A percentile compares a stretch with the other conserved stretches of the same genome.
Conservation (phyloP, 2,329 filamentous ascomycete genomes). For the Monosporascus sp. region DNA sequence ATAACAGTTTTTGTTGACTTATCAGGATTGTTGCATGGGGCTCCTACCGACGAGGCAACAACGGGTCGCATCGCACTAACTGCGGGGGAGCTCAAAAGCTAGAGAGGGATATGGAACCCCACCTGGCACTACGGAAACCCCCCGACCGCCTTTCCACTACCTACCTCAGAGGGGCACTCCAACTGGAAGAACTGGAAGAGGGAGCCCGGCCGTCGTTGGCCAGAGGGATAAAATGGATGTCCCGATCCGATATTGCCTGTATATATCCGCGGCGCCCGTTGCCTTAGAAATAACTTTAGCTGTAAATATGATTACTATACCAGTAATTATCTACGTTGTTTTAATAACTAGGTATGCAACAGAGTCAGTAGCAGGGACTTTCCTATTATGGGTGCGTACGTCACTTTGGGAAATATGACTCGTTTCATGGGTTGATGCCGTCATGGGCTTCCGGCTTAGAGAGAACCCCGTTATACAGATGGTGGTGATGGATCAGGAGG, state of each 20-base stretch:
- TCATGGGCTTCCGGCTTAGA: not conserved
- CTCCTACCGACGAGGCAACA: not conserved
- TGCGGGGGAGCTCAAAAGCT: not conserved
- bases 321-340: not conserved
- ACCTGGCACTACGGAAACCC: not conserved
- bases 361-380: not conserved
- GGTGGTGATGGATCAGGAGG: too few species aligned
- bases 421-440: not conserved
- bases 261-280: too few species aligned
- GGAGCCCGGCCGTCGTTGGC: not conserved
- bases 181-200: not conserved
- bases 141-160: too few species aligned
- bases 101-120: not conserved
- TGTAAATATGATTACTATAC: too few species aligned
- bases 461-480: too few species aligned
- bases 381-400: not conserved
- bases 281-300: too few species aligned
- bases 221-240: not conserved
- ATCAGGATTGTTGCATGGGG: not conserved
- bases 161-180: not conserved
- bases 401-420: not conserved
- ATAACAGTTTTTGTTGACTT: not conserved
- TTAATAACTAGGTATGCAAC: not conserved
- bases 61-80: not conserved
- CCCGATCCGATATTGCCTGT: not conserved